These are phyloP conservation scores for Tausonia pullulans DNA, from an alignment of 1,284 basidiomycete genomes.

Conservation along the genomic window DNA sequence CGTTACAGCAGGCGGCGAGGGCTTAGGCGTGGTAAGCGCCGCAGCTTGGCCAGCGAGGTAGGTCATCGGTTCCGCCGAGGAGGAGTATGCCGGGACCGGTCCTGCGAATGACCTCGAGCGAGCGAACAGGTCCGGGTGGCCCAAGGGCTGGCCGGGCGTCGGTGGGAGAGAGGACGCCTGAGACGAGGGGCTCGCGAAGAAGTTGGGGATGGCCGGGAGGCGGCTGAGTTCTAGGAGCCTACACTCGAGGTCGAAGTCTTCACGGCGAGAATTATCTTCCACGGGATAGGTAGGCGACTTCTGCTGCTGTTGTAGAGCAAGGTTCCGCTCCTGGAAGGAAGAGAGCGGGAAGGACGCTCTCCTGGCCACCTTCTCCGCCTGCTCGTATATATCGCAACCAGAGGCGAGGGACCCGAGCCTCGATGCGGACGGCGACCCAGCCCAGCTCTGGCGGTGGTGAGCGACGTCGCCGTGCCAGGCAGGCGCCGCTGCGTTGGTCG, in stretches of 20 bases:
- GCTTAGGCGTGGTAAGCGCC: too few relatives aligned
- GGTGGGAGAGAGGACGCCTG: background rate
- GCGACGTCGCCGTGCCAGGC: too few relatives aligned
- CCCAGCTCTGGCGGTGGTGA: background rate
- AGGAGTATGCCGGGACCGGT: background rate
- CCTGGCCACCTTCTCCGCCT: background rate
- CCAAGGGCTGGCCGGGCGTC: background rate
- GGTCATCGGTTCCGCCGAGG: background rate
- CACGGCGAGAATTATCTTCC: too few relatives aligned
- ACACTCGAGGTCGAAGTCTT: too few relatives aligned
- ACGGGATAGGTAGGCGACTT: background rate
- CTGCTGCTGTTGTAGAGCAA: background rate
- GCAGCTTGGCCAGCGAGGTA: too few relatives aligned
- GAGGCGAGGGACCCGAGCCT: background rate
- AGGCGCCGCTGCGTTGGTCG: too few relatives aligned
- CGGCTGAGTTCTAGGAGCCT: background rate
- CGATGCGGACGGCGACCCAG: background rate
- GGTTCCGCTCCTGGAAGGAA: background rate
- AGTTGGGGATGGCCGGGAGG: background rate
- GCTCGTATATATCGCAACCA: background rate
- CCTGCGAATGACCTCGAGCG: background rate
- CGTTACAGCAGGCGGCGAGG: background rate
- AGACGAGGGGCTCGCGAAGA: background rate
- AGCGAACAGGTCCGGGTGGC: background rate
- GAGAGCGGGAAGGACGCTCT: background rate